Conservation (phyloP, 2,329 filamentous ascomycete genomes). For the Fusarium stilboides region DNA sequence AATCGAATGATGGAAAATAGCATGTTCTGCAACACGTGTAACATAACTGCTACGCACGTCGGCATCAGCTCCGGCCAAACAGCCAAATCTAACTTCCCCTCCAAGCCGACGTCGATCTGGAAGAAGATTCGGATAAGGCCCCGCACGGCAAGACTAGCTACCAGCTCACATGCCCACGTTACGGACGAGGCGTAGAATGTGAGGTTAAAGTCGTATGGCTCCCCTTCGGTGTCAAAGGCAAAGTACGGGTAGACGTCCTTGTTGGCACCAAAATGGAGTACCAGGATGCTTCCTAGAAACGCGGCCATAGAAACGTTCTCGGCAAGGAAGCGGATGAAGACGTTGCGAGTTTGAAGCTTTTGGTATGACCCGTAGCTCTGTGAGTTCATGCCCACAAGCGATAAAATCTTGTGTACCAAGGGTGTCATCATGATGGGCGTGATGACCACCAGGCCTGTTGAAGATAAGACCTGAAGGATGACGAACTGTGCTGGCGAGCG, state of each 20-base stretch:
- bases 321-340: conserved; percentile 77
- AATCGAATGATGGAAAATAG: conserved; percentile 78
- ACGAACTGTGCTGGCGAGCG: conserved; percentile 77
- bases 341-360: conserved; percentile 76
- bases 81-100: conserved; percentile 75
- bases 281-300: conserved; percentile 75
- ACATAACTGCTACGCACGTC: conserved; percentile 75
- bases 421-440: conserved; percentile 75
- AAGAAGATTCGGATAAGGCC: conserved; percentile 72
- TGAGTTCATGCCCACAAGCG: conserved; percentile 68
- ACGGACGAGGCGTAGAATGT: conserved; percentile 75
- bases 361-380: conserved; percentile 76
- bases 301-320: conserved; percentile 79
- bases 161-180: conserved; percentile 78
- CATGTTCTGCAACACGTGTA: conserved; percentile 81
- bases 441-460: conserved; percentile 73
- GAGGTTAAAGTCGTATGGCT: conserved; percentile 73
- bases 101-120: conserved; percentile 73
- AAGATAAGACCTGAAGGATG: conserved; percentile 75
- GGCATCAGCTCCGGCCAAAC: conserved; percentile 78
- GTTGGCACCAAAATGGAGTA: conserved; percentile 77
- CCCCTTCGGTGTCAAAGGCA: conserved; percentile 67
- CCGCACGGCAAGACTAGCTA: conserved; percentile 72
- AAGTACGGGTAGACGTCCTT: conserved; percentile 80
- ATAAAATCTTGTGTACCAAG: conserved; percentile 69